These are phyloP conservation scores for Saitozyma sp. DNA, from an alignment of 768 basidiomycete species.

Conservation along the genomic window DNA sequence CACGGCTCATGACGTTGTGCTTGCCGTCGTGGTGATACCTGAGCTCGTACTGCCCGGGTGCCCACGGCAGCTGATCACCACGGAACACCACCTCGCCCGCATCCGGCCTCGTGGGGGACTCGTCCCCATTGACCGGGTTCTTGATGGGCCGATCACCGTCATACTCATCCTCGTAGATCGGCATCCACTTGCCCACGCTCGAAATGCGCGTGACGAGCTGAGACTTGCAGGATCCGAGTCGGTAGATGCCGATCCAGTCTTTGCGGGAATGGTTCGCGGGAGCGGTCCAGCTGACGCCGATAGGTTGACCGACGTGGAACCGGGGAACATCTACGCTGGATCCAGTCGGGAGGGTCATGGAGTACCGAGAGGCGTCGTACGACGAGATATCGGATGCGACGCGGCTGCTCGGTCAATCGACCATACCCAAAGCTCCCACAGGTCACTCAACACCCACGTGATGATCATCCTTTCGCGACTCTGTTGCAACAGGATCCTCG, in stretches of 20 bases:
- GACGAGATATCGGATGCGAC: conserved; percentile 77
- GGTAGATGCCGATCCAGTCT: conserved; percentile 90
- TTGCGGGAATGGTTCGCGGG: conserved; percentile 80
- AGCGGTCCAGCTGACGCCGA: conserved; percentile 81
- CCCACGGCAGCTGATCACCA: conserved; percentile 80
- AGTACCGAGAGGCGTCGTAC: conserved; percentile 79
- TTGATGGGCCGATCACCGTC: conserved; percentile 72
- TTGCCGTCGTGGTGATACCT: conserved; percentile 86
- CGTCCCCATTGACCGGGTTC: conserved; percentile 3
- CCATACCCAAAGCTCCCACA: too few species aligned
- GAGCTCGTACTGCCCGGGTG: conserved; percentile 81
- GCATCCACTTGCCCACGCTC: conserved; percentile 87
- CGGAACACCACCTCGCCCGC: conserved; percentile 71
- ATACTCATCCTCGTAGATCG: conserved; percentile 89
- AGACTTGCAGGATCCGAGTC: conserved; percentile 79
- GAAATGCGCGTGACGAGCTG: conserved; percentile 78
- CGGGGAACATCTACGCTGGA: conserved; percentile 53
- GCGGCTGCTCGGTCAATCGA: conserved; percentile 59
- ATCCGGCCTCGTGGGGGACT: conserved; percentile 6
- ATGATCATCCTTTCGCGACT: conserved; percentile 88
- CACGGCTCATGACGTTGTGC: conserved; percentile 87
- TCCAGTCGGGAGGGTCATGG: conserved; percentile 61
- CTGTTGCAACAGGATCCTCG: conserved; percentile 85
- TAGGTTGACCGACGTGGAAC: conserved; percentile 89
- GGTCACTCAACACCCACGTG: conserved; percentile 68